Evolutionary conservation across 116 monocot genomes (phyloP).

Genomic region (Cymodocea nodosa): DNA sequence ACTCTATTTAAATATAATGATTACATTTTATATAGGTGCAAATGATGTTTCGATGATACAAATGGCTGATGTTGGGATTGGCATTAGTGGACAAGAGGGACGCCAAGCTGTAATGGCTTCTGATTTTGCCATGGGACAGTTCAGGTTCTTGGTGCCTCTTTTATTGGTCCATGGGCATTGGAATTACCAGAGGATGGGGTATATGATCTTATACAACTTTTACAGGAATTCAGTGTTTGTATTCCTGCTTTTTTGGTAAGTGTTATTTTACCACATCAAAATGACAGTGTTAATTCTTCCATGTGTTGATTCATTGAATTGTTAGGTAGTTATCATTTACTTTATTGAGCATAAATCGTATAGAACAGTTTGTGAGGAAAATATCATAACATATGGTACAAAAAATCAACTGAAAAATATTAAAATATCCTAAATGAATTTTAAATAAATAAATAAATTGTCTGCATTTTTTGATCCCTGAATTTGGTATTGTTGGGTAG

Average conservation of each 20-base stretch:
- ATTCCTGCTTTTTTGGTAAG: conserved; percentile 67
- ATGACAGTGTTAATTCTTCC: background rate
- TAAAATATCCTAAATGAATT: no score
- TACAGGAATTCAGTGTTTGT: conserved; percentile 88
- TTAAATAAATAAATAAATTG: no score
- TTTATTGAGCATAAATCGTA: no score
- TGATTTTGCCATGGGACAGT: conserved; percentile 98
- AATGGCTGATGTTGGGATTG: conserved; percentile 99
- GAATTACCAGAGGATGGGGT: conserved; percentile 98
- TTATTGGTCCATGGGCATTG: conserved; percentile 96
- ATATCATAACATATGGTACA: no score
- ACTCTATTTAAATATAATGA: background rate
- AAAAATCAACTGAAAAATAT: no score
- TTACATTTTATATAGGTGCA: conserved; percentile 40
- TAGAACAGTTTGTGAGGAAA: no score
- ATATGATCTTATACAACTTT: conserved; percentile 98
- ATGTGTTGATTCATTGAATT: background rate
- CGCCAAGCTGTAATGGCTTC: conserved; percentile 99
- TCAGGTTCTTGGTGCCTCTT: conserved; percentile 89
- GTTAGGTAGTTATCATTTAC: background rate
- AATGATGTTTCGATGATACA: conserved; percentile 99
- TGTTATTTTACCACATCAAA: conserved; percentile 2
- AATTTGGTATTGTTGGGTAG: no score
- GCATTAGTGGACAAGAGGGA: conserved; percentile 95
- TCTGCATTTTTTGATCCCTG: no score